These are phyloP conservation scores for Paracoccidioides lutzii DNA, from an alignment of 2,329 filamentous ascomycete species.

Conservation along the genomic window DNA sequence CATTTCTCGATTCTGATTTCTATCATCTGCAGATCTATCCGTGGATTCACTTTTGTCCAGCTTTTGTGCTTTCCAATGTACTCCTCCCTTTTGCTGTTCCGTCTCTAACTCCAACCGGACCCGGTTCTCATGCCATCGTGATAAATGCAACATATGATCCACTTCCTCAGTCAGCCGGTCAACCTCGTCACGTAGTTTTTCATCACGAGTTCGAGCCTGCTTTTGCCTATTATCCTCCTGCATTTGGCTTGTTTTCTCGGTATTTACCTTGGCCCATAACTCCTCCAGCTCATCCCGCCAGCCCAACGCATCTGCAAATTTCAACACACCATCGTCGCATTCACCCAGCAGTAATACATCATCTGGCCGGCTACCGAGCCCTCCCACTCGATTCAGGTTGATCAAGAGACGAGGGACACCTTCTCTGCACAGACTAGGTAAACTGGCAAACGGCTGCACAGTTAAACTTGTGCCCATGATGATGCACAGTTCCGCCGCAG, in stretches of 20 bases:
- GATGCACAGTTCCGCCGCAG: conserved; percentile 61
- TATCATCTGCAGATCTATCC: background rate
- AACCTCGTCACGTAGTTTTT: conserved; percentile 45
- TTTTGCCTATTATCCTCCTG: conserved; percentile 19
- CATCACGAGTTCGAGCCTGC: conserved; percentile 38
- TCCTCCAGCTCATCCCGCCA: conserved; percentile 75
- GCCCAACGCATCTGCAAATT: conserved; percentile 64
- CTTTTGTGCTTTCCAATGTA: background rate
- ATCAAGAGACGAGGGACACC: conserved; percentile 67
- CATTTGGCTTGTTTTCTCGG: conserved; percentile 43
- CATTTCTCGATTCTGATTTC: background rate
- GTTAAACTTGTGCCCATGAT: conserved; percentile 79
- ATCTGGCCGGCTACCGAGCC: conserved; percentile 61
- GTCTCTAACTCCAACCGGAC: conserved; percentile 20
- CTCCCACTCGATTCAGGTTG: conserved; percentile 73
- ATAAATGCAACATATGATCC: conserved; percentile 41
- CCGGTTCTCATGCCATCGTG: conserved; percentile 33
- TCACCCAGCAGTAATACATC: conserved; percentile 75
- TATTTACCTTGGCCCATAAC: conserved; percentile 57
- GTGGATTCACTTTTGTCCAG: background rate
- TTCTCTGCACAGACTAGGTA: conserved; percentile 53
- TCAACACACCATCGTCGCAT: conserved; percentile 69
- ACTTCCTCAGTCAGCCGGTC: conserved; percentile 46
- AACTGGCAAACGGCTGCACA: conserved; percentile 77
- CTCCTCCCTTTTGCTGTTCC: conserved; percentile 6